Percentiles rank a stretch among this genome's conserved stretches.
Conservation (phyloP, 495 filamentous ascomycete species). For the Xanthoparmelia taractica region DNA sequence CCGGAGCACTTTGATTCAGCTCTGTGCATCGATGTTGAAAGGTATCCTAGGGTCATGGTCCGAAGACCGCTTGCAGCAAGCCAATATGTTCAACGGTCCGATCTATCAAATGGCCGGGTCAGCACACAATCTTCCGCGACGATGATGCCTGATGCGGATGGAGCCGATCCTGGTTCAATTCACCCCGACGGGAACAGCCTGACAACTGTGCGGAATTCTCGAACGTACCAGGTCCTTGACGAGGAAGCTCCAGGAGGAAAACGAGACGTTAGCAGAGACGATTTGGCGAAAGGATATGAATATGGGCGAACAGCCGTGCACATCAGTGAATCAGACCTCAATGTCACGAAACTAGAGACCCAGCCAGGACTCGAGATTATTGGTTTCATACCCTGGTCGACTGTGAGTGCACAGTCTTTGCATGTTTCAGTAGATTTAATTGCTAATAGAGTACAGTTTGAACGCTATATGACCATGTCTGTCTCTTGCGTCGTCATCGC, state of each 20-base stretch:
- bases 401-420: constrained; percentile 42
- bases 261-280: constrained; percentile 71
- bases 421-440: constrained; percentile 16
- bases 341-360: constrained; percentile 74
- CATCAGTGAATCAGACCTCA: constrained; percentile 75
- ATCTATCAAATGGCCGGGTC: constrained; percentile 37
- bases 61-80: constrained; percentile 68
- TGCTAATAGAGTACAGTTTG: constrained; percentile 48
- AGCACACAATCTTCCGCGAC: constrained; percentile 45
- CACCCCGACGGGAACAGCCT: constrained; percentile 41
- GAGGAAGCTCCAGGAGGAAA: constrained; percentile 68
- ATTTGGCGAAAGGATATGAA: constrained; percentile 85
- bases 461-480: constrained; percentile 78
- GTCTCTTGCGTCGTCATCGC: constrained; percentile 66
- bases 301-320: constrained; percentile 89
- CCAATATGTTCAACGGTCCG: constrained; percentile 53
- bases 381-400: constrained; percentile 71
- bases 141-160: constrained; percentile 33
- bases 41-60: constrained; percentile 75
- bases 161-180: constrained; percentile 38
- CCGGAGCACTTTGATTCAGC: constrained; percentile 64
- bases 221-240: constrained; percentile 74
- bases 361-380: constrained; percentile 66
- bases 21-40: constrained; percentile 75
- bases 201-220: constrained; percentile 58